These are phyloP conservation scores for Aspergillus fumigatiaffinis DNA, from an alignment of 2,329 filamentous ascomycete species.

Conservation along the genomic window DNA sequence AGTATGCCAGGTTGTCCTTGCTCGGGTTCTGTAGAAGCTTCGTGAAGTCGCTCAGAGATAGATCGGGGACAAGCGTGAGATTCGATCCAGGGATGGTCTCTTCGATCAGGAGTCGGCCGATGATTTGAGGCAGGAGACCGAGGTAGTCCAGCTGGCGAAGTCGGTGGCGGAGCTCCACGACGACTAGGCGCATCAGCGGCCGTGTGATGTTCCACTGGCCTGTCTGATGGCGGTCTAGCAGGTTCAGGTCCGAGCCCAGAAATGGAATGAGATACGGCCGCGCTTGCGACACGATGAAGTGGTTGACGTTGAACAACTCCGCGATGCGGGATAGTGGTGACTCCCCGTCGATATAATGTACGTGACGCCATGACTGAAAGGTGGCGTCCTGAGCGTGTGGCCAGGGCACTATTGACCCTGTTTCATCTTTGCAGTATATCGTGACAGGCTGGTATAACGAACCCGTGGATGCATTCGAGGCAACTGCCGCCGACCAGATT, in stretches of 20 bases:
- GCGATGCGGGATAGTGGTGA: conserved; percentile 67
- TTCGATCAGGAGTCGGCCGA: conserved; percentile 75
- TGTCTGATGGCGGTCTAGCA: conserved; percentile 59
- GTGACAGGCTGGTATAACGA: conserved; percentile 63
- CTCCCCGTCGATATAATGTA: conserved; percentile 62
- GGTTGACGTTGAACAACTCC: conserved; percentile 87
- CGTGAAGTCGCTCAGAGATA: conserved; percentile 68
- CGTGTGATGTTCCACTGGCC: conserved; percentile 57
- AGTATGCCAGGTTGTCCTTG: conserved; percentile 70
- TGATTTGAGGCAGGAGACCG: conserved; percentile 63
- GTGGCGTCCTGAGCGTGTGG: conserved; percentile 56
- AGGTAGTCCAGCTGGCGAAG: conserved; percentile 77
- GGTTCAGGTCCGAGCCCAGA: conserved; percentile 74
- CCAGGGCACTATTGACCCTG: conserved; percentile 71
- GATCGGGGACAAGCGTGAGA: conserved; percentile 76
- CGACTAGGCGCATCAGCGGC: conserved; percentile 60
- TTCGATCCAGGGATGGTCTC: conserved; percentile 75
- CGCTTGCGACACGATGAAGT: conserved; percentile 92
- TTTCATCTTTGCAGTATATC: conserved; percentile 73
- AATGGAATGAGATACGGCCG: conserved; percentile 87
- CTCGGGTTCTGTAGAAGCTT: conserved; percentile 80
- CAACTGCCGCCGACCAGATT: conserved; percentile 47
- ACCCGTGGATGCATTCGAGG: conserved; percentile 48
- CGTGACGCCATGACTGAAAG: conserved; percentile 66
- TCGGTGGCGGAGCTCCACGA: conserved; percentile 74